Conservation (phyloP, 371 early-diverging fungal genomes). For the Haplosporangium sp. region DNA sequence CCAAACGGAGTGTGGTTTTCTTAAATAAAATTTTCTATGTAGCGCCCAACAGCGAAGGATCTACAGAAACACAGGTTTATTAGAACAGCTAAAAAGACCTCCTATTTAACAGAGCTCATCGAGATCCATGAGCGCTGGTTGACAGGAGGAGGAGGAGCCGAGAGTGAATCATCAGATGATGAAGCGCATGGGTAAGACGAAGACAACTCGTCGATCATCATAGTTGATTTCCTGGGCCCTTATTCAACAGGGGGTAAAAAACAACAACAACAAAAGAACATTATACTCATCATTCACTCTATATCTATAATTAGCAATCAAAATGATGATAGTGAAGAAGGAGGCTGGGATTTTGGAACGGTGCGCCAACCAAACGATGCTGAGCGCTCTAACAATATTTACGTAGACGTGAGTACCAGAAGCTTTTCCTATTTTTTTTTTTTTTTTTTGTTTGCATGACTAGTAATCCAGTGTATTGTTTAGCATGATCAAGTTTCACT, state of each 20-base stretch:
- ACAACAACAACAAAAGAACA: no score
- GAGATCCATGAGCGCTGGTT: slow-evolving; percentile 86
- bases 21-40: background rate
- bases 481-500: background rate
- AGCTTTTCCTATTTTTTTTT: background rate
- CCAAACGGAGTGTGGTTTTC: background rate
- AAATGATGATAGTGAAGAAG: slow-evolving; percentile 53
- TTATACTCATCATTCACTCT: slow-evolving; percentile 21
- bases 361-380: slow-evolving; percentile 53
- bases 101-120: slow-evolving; percentile 86
- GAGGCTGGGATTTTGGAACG: slow-evolving; percentile 69
- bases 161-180: slow-evolving; percentile 70
- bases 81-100: slow-evolving; percentile 80
- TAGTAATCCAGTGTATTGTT: no score
- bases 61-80: slow-evolving; percentile 93
- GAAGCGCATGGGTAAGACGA: slow-evolving; percentile 53
- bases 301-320: slow-evolving; percentile 12
- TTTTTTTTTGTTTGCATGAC: no score
- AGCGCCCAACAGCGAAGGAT: slow-evolving; percentile 92
- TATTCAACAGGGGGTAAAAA: no score
- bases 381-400: background rate
- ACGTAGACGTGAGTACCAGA: slow-evolving; percentile 13
- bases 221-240: background rate
- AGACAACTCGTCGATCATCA: background rate
- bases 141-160: slow-evolving; percentile 61